Evolutionary conservation across 2,329 filamentous ascomycete genomes (phyloP), one percentile per base, ranked within the genome.

Genomic region (Venturia asperata): DNA sequence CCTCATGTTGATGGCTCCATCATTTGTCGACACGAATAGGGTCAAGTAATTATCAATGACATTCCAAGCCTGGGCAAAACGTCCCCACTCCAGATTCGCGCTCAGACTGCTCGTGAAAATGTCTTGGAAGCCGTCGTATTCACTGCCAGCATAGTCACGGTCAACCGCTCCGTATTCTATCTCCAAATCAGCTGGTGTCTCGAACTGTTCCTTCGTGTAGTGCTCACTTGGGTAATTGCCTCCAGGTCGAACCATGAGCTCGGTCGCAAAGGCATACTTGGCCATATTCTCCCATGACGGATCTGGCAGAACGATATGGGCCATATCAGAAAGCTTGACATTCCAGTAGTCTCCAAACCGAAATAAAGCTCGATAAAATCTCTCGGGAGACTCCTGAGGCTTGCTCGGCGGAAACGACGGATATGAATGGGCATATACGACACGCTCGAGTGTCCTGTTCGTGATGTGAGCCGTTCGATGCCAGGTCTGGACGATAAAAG

Each of bases 261-360:
- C 63, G 21, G 37, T 65, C 17, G 37, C 56, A 43, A 65, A 62
- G 37, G 63, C 63, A 34, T 21, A 49, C n/a, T 61, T 65, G 34
- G 41, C 21, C 27, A 65, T 45, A n/a, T 62, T 39, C 21, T 42
- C 63, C 63, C 63, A 65, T 13, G 55, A 64, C 17, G 30, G n/a
- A 39, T 65, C 63, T n/a, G 63, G 63, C n/a, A 62, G 39, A 27
- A 34, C 21, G 21, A 47, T 11, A n/a, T 30, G 37, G 1, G 56
- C 34, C 27, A 62, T 34, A 21, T 62, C 52, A 6, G 21, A 30
- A 17, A 65, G 34, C 11, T 49, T 47, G 34, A n/a, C 43, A 43
- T 47, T 52, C 63, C 63, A 65, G 41, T 65, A 65, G n/a, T 62
- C 37, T 43, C 63, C 56, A 34, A 65, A 65, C 27, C 41, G 34